Conservation (phyloP, 1,139 yeast species). For the Magnusiomyces fungicola region DNA sequence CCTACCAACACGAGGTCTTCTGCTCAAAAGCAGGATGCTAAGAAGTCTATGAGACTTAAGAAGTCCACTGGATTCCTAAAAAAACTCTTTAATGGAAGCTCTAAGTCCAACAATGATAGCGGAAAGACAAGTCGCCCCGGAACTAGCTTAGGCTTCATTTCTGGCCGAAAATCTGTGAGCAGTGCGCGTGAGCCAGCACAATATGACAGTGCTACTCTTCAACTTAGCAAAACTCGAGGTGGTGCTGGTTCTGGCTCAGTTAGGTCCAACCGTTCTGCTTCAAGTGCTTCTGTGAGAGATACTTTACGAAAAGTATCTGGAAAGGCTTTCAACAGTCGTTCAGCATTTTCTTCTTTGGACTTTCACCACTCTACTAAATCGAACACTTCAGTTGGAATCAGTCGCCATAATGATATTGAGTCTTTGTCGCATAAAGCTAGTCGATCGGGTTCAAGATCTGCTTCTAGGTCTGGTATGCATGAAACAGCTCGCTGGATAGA, state of each 20-base stretch:
- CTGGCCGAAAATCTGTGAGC: not conserved
- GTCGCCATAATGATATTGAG: not conserved
- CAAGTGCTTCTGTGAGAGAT: conserved; percentile 1
- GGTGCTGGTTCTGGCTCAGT: not conserved
- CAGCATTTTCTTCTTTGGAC: conserved; percentile 1
- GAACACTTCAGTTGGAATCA: not conserved
- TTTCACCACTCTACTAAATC: not conserved
- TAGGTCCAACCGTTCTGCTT: not conserved
- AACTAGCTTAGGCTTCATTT: not conserved
- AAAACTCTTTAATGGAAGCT: conserved; percentile 36
- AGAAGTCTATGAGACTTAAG: conserved; percentile 22
- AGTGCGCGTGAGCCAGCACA: not conserved
- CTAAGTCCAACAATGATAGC: not conserved
- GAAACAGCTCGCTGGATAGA: conserved; percentile 39
- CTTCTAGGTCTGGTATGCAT: not conserved
- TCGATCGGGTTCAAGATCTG: not conserved
- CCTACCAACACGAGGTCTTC: conserved; percentile 19
- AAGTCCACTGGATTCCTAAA: conserved; percentile 45
- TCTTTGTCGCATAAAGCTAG: not conserved
- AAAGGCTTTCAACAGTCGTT: conserved; percentile 1
- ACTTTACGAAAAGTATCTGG: conserved; percentile 4
- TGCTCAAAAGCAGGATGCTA: not conserved
- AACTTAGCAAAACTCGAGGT: not conserved
- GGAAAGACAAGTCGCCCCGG: not conserved
- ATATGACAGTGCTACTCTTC: not conserved